A percentile compares a stretch with the other conserved stretches of the same genome.
These are phyloP conservation scores for Scutellaria galericulata DNA, from an alignment of 257 asterid genomes.

Conservation along the genomic window DNA sequence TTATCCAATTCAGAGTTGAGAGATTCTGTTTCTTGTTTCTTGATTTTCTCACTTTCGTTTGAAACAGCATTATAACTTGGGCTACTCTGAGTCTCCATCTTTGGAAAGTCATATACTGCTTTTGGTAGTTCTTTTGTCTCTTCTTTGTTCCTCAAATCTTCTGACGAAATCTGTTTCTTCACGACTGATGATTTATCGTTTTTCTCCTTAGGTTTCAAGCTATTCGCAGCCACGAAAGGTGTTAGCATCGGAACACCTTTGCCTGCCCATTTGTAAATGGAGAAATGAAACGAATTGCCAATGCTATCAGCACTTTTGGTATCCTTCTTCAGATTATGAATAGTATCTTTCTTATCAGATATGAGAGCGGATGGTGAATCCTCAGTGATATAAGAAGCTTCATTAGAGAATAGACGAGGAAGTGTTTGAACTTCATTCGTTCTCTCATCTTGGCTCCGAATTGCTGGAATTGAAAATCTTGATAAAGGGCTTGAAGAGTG, in stretches of 20 bases:
- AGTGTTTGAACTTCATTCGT: constrained; percentile 35
- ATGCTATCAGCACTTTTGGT: constrained; percentile 31
- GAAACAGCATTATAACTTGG: neutral
- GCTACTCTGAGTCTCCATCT: too few relatives aligned
- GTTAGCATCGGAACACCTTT: constrained; percentile 61
- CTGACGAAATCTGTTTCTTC: constrained; percentile 38
- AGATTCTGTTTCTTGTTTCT: constrained; percentile 37
- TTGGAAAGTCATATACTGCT: too few relatives aligned
- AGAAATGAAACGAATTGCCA: constrained; percentile 73
- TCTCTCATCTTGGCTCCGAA: constrained; percentile 35
- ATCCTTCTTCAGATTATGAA: constrained; percentile 30
- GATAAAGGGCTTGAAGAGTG: constrained; percentile 49
- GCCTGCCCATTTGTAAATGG: constrained; percentile 92
- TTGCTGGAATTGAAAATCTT: constrained; percentile 50
- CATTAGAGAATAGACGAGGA: constrained; percentile 49
- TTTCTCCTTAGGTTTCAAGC: constrained; percentile 39
- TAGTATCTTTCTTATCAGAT: constrained; percentile 40
- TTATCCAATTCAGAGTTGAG: constrained; percentile 33
- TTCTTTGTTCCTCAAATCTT: constrained; percentile 30
- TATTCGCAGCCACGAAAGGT: constrained; percentile 44
- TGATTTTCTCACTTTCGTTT: neutral
- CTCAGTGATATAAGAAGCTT: constrained; percentile 40
- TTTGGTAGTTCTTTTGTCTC: neutral
- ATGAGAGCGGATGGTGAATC: constrained; percentile 34
- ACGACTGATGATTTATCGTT: constrained; percentile 47